Evolutionary conservation across 116 monocot genomes (phyloP), one percentile per base, ranked within the genome.

Genomic region (Posidonia oceanica): DNA sequence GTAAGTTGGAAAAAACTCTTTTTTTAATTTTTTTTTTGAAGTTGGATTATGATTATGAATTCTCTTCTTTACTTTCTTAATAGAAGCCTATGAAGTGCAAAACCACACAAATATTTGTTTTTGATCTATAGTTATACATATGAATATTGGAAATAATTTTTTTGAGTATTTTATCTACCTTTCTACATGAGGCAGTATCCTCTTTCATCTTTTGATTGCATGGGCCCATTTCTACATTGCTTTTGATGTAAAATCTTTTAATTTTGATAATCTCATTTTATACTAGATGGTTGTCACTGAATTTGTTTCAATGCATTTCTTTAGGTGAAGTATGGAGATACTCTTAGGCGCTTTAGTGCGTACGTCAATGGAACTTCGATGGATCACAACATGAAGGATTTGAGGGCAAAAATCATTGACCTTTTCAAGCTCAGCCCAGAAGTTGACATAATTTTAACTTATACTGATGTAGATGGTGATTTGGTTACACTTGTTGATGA

Each of bases 381-480:
- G 52, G 83, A 90, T 73, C 61, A 52, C 38, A 59, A 82, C 62
- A 85, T 90, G 78, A 52, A 57, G 18, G 61, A 42, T 44, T 82
- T 94, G 51, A 83, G 69, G 75, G 52, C 61, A 36, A 94, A 84
- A 66, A 86, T 94, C 18, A 59, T 78, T 39, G 63, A 54, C 29
- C 76, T 81, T 63, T 94, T 94, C 58, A 84, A 84, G 42, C 69
- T 94, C 52, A 77, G 37, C 14, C 71, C 79, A 44, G 79, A 88
- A 68, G 78, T 75, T 71, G 75, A 82, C 36, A 48, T 88, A 38
- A 54, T 75, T 55, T 84, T 94, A 23, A 84, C 88, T 20, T 94
- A 94, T 71, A 84, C 74, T 72, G 94, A 94, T 78, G 79, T 80
- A 79, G 94, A 94, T 81, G 91, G 90, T 59, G 94, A 94, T 66